Evolutionary conservation across 2,329 filamentous ascomycete species (phyloP), one percentile per base, ranked within the genome.

Genomic region (Lasiodiplodia hormozganensis): DNA sequence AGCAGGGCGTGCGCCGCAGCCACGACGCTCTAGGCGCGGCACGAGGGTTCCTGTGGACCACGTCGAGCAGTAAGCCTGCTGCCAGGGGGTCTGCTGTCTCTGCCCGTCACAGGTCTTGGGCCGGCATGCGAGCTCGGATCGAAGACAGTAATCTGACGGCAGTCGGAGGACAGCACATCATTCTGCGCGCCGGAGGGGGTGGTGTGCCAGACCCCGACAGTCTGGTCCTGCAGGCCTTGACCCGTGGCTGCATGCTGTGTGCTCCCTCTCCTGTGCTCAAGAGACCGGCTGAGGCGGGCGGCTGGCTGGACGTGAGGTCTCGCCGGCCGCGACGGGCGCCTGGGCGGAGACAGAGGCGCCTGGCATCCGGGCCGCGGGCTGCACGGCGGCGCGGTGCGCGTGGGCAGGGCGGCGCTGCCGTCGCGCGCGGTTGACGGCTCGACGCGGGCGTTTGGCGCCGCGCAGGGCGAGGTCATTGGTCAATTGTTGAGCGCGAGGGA

Each of bases 81-180:
- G 58, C 58, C 58, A 62, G 58, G 58, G 58, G 25, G 53, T 4
- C 43, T 49, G 58, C 40, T 51, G 58, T 62, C 40, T 62, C 53
- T 23, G 53, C 31, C 31, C 31, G 34, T 53, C 51, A 53, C 23
- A 53, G 23, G 51, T 53, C 56, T 31, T 14, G 14, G 53, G 28
- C 31, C 53, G 53, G 53, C 58, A 62, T 62, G 58, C 58, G 14
- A 49, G 58, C 40, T 12, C 34, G 25, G 58, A 62, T 62, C 58
- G 43, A 64, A 64, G 60, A 38, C 43, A 40, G 43, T 11, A 47
- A 67, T 60, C 65, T 60, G 43, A 67, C 65, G 31, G 65, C 65
- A 65, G 53, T 47, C 52, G 53, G 65, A 36, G 65, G 53, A 51
- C 65, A 67, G 65, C 65, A 67, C 65, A 67, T 67, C 65, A 43